Percentiles rank a stretch among this genome's conserved stretches.
Evolutionary conservation across 176 grass and related monocot genomes (phyloP).

Genomic region (Elymus sibiricus): DNA sequence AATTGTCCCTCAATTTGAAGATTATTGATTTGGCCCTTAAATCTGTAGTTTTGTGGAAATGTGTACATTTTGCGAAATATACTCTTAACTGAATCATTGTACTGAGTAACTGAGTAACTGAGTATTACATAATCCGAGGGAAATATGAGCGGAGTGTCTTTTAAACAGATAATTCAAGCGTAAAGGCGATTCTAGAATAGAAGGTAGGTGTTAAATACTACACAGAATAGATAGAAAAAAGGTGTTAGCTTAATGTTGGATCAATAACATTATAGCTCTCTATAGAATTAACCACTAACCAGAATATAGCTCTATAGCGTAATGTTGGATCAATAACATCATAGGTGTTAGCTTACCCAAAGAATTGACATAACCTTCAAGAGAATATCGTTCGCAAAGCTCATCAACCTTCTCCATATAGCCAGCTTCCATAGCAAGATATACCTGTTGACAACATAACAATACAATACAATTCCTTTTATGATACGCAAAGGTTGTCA

Average conservation of each 20-base stretch:
- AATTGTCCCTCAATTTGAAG: background rate
- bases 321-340: background rate
- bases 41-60: background rate
- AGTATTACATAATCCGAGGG: background rate
- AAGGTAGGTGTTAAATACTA: background rate
- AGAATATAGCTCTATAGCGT: conserved; percentile 14
- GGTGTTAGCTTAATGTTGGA: no score
- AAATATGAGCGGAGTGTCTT: background rate
- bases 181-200: background rate
- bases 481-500: background rate
- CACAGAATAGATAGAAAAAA: background rate
- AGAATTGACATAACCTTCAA: conserved; percentile 79
- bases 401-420: conserved; percentile 93
- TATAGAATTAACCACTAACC: background rate
- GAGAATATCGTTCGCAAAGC: conserved; percentile 74
- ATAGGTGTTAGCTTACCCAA: conserved; percentile 50
- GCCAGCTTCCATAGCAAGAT: conserved; percentile 94
- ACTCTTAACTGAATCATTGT: background rate
- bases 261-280: no score
- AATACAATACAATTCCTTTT: background rate
- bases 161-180: conserved; percentile 19
- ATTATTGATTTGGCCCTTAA: background rate
- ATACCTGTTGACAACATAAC: conserved; percentile 51
- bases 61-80: background rate
- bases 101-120: background rate